Conservation (phyloP, 352 stramenopile genomes). For the Phytophthora pisi region DNA sequence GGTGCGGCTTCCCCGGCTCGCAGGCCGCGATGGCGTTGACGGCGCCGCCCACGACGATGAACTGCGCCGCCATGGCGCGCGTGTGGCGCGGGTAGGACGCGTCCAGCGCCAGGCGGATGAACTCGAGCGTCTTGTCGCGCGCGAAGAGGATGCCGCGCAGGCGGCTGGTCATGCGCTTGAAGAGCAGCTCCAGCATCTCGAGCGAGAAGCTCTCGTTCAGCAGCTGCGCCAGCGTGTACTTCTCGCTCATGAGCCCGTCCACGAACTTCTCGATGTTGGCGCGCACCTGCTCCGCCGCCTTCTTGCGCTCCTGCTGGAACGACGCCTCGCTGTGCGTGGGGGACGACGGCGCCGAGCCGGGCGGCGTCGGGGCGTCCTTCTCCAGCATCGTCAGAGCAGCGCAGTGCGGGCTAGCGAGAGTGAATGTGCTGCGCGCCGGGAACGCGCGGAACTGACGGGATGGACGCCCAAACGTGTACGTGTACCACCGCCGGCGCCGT, state of each 20-base stretch:
- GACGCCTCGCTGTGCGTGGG: constrained; percentile 32
- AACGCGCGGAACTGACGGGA: no score
- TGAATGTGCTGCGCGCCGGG: no score
- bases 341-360: constrained; percentile 35
- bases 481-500: no score
- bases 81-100: constrained; percentile 61
- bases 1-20: constrained; percentile 46
- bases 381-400: constrained; percentile 33
- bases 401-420: no score
- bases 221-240: constrained; percentile 64
- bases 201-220: constrained; percentile 85
- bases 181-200: constrained; percentile 85
- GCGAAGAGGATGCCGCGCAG: constrained; percentile 79
- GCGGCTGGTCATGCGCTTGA: constrained; percentile 86
- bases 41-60: constrained; percentile 74
- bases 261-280: constrained; percentile 85
- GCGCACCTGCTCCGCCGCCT: constrained; percentile 60
- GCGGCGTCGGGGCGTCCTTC: constrained; percentile 29
- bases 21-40: constrained; percentile 63
- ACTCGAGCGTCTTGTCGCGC: constrained; percentile 71
- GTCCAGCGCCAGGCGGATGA: constrained; percentile 73
- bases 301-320: constrained; percentile 54
- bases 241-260: constrained; percentile 74
- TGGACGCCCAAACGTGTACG: no score
- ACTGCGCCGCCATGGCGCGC: constrained; percentile 71